A percentile compares a stretch with the other conserved stretches of the same genome.
Evolutionary conservation across 352 stramenopile species (phyloP).

Genomic region (Phytophthora citricola): DNA sequence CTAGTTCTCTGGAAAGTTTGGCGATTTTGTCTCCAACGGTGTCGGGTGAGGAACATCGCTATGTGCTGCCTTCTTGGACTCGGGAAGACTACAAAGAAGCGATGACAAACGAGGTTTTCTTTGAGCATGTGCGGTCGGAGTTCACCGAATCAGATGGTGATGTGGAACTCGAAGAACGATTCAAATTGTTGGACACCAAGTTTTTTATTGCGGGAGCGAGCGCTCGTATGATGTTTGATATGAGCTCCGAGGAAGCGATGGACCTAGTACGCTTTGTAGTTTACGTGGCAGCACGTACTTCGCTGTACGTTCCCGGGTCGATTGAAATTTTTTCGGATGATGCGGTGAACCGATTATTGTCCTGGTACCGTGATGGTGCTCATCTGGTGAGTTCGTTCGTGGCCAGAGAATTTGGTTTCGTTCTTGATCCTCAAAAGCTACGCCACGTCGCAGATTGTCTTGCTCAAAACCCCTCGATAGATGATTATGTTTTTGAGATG

Average conservation of each 20-base stretch:
- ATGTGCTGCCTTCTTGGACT: background rate
- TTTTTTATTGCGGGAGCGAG: background rate
- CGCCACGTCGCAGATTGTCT: background rate
- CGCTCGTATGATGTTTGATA: background rate
- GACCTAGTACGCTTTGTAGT: background rate
- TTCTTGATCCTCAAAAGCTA: background rate
- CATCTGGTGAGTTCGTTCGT: slow-evolving; percentile 1
- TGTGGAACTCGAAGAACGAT: background rate
- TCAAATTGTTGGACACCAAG: background rate
- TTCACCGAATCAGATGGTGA: background rate
- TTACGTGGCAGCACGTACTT: background rate
- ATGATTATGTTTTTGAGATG: background rate
- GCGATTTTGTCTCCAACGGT: background rate
- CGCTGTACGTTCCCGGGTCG: no score
- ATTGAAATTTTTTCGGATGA: background rate
- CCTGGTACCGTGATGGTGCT: background rate
- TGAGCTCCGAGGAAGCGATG: background rate
- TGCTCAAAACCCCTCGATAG: background rate
- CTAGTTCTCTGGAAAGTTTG: background rate
- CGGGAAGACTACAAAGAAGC: background rate
- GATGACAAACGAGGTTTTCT: background rate
- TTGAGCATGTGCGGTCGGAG: background rate
- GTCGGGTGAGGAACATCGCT: background rate
- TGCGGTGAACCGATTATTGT: slow-evolving; percentile 6
- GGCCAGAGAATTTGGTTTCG: background rate